Conservation (phyloP, 2,329 filamentous ascomycete genomes). For the Stenocarpella maydis region DNA sequence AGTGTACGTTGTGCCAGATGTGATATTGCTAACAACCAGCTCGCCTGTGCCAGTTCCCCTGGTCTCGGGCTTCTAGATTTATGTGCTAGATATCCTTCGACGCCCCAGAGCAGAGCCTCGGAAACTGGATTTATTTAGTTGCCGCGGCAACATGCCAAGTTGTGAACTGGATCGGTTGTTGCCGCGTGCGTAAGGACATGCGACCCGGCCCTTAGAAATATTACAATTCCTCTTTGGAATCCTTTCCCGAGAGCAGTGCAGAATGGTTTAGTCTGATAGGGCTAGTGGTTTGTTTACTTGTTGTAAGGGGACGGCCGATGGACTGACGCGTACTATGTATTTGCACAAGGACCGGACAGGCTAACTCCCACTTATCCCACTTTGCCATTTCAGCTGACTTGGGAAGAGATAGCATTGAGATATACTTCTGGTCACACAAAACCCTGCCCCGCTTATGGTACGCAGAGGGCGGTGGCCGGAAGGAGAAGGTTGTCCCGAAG, state of each 20-base stretch:
- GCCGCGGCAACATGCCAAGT: neutral
- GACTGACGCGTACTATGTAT: neutral
- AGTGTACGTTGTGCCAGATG: neutral
- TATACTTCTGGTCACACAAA: neutral
- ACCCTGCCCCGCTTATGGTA: no score
- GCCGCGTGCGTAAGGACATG: neutral
- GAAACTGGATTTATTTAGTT: neutral
- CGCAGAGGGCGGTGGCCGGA: neutral
- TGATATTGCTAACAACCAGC: neutral
- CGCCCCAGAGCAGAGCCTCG: neutral
- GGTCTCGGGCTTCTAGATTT: neutral
- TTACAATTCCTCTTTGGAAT: neutral
- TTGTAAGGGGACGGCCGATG: neutral
- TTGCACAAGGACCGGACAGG: neutral
- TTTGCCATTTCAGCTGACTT: neutral
- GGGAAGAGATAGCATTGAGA: neutral
- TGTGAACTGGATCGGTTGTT: neutral
- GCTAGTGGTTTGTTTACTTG: neutral
- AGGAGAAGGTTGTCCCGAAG: neutral
- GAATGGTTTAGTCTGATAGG: neutral
- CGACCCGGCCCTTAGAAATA: neutral
- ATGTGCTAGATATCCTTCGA: neutral
- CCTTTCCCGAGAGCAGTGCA: neutral
- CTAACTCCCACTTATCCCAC: no score
- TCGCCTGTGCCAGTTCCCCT: neutral